A percentile compares a stretch with the other conserved stretches of the same genome.
These are phyloP conservation scores for Guyanaporus albipodus DNA, from an alignment of 768 basidiomycete genomes.

Conservation along the genomic window DNA sequence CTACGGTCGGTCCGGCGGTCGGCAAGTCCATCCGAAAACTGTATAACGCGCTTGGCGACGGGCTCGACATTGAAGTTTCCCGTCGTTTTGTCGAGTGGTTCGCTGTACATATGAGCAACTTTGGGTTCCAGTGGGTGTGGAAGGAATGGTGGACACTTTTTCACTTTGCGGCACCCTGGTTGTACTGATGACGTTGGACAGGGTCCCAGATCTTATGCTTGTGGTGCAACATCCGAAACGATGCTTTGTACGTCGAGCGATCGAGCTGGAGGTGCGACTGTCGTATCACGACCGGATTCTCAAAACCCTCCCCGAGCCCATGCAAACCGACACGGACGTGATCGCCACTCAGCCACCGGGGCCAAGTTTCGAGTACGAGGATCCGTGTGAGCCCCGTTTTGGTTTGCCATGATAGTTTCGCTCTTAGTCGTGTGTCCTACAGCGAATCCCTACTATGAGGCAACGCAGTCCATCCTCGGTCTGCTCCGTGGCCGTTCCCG, in stretches of 20 bases:
- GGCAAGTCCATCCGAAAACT: constrained; percentile 92
- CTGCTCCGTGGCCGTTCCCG: constrained; percentile 80
- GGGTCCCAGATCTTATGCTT: constrained; percentile 81
- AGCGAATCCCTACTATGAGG: constrained; percentile 80
- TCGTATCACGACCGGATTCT: constrained; percentile 92
- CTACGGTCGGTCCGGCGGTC: constrained; percentile 91
- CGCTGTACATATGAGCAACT: constrained; percentile 94
- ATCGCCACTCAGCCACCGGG: constrained; percentile 72
- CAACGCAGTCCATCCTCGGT: constrained; percentile 71
- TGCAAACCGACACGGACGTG: constrained; percentile 63
- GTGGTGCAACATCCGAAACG: constrained; percentile 79
- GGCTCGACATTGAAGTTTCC: constrained; percentile 80
- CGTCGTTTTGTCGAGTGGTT: constrained; percentile 94
- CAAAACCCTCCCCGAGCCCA: constrained; percentile 79
- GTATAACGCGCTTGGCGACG: constrained; percentile 74
- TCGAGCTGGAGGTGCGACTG: constrained; percentile 87
- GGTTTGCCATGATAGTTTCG: background rate
- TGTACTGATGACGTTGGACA: constrained; percentile 30
- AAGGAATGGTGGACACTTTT: constrained; percentile 79
- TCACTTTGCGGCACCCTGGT: background rate
- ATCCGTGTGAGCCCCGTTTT: constrained; percentile 52
- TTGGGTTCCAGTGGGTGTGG: constrained; percentile 98
- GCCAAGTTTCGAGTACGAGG: constrained; percentile 80
- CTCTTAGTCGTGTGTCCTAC: background rate
- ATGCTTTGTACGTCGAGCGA: constrained; percentile 78